These are phyloP conservation scores for Hymenotorrendiella dingleyae DNA, from an alignment of 2,329 filamentous ascomycete genomes.

Conservation along the genomic window DNA sequence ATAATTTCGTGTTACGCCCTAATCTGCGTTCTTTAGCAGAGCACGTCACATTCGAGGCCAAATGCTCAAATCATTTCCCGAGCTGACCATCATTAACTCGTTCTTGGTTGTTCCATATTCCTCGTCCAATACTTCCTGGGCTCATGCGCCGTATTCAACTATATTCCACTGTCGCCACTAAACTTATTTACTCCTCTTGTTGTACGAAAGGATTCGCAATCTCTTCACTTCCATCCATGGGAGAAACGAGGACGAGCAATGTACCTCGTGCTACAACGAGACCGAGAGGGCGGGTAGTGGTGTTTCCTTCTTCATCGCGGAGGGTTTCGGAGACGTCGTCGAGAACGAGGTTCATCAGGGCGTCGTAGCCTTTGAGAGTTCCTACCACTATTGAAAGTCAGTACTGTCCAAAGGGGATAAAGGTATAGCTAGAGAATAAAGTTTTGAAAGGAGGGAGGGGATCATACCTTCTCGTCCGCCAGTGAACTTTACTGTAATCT, in stretches of 20 bases:
- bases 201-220: conserved; percentile 91
- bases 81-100: no score
- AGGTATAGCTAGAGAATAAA: no score
- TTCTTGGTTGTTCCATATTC: no score
- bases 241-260: conserved; percentile 85
- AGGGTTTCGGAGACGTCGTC: conserved; percentile 90
- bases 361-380: conserved; percentile 90
- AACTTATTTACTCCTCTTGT: conserved; percentile 60
- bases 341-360: conserved; percentile 94
- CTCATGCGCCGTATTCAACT: no score
- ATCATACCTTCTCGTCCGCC: conserved; percentile 80
- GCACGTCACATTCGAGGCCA: no score
- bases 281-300: conserved; percentile 60
- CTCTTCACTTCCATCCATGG: conserved; percentile 89
- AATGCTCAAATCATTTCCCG: no score
- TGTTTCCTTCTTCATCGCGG: conserved; percentile 92
- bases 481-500: conserved; percentile 93
- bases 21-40: no score
- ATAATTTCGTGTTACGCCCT: no score
- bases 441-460: background rate
- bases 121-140: no score
- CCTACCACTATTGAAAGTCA: conserved; percentile 60
- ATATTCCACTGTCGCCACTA: no score
- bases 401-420: background rate
- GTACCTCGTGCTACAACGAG: conserved; percentile 86